phyloP scores from a whole-genome alignment of 495 filamentous ascomycete species.

The Filosporella fistucella region DNA sequence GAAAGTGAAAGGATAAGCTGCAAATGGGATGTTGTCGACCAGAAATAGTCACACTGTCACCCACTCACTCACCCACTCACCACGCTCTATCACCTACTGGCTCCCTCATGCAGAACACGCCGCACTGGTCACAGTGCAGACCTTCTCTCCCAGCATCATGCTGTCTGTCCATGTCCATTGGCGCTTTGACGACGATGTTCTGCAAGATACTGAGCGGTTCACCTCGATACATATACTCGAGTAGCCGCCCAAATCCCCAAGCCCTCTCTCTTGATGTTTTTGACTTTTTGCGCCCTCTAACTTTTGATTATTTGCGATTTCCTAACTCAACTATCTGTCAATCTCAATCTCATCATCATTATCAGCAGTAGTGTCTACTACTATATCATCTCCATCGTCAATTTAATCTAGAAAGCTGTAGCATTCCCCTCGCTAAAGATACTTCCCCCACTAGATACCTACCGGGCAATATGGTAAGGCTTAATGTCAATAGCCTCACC shows the following conservation, averaged over 20 bases:
- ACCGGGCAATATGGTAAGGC: conserved; percentile 15
- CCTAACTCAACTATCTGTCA: no score
- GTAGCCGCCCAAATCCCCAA: conserved; percentile 20
- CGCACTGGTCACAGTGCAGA: conserved; percentile 19
- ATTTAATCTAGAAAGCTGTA: conserved; percentile 21
- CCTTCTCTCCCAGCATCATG: conserved; percentile 13
- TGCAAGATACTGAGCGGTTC: conserved; percentile 6
- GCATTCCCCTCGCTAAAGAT: conserved; percentile 13
- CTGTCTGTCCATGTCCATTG: conserved; percentile 16
- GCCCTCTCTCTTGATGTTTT: conserved; percentile 23
- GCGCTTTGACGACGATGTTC: conserved; percentile 18
- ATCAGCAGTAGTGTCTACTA: no score
- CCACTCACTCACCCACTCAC: no score
- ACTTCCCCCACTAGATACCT: conserved; percentile 14
- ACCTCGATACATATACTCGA: conserved; percentile 22
- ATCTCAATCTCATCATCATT: conserved; percentile 3
- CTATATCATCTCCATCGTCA: no score
- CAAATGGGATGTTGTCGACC: neutral
- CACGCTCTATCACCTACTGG: no score
- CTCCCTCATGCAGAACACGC: conserved; percentile 22
- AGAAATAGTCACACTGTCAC: conserved; percentile 16
- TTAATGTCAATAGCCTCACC: no score
- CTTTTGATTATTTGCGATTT: conserved; percentile 18
- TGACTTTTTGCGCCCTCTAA: conserved; percentile 15
- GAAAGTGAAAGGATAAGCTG: neutral